Conservation (phyloP, 2,329 filamentous ascomycete species). For the Aspergillus japonicus region DNA sequence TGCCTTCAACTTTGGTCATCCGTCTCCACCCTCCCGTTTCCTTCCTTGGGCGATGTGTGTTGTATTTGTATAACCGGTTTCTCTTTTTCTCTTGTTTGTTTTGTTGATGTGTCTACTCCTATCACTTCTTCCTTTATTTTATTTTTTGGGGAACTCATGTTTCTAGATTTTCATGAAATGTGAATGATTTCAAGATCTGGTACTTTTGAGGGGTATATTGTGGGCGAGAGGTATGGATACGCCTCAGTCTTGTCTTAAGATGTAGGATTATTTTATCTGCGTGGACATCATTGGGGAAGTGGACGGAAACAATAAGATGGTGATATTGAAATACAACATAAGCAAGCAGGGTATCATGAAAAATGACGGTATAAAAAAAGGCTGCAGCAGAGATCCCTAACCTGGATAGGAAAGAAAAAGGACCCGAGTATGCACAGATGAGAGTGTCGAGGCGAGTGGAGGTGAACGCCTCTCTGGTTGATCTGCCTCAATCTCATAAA, state of each 20-base stretch:
- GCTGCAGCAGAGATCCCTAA: neutral
- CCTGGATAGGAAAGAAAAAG: neutral
- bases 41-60: constrained; percentile 29
- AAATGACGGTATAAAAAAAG: neutral
- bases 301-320: neutral
- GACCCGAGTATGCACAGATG: neutral
- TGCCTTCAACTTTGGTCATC: constrained; percentile 12
- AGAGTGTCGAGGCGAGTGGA: no score
- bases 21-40: constrained; percentile 26
- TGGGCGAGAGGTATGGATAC: no score
- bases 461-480: no score
- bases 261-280: neutral
- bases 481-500: no score
- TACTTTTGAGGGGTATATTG: no score
- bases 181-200: constrained; percentile 16
- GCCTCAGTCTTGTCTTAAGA: neutral
- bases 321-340: neutral
- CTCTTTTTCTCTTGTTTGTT: constrained; percentile 16
- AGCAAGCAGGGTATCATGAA: neutral
- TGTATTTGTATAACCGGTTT: constrained; percentile 37
- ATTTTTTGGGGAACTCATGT: constrained; percentile 23
- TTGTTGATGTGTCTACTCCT: constrained; percentile 20
- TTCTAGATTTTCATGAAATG: constrained; percentile 30
- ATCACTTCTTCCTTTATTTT: constrained; percentile 8
- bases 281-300: neutral